phyloP scores from a whole-genome alignment of 140 eudicot species.

The Oenanthe javanica region DNA sequence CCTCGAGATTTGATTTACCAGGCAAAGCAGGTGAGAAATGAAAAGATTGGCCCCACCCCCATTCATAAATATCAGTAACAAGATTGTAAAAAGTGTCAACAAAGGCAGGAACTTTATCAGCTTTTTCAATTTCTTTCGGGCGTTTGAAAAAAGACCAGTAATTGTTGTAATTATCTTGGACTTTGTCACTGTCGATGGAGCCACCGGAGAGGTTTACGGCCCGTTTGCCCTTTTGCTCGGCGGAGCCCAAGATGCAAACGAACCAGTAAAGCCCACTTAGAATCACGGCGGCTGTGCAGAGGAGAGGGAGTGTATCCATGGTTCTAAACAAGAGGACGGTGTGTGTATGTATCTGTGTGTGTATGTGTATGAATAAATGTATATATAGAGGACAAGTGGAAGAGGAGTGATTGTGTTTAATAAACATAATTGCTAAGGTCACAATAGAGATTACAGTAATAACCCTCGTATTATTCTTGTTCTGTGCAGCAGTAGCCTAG shows the following conservation, averaged over 20 bases:
- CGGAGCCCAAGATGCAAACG: constrained; percentile 77
- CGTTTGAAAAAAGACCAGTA: constrained; percentile 94
- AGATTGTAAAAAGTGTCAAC: constrained; percentile 87
- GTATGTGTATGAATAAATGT: background rate
- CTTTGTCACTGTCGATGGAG: constrained; percentile 59
- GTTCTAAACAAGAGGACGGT: background rate
- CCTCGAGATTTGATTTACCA: constrained; percentile 65
- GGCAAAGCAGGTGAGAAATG: constrained; percentile 82
- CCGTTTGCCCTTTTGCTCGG: constrained; percentile 83
- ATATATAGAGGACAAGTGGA: background rate
- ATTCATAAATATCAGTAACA: constrained; percentile 93
- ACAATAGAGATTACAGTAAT: too few relatives aligned
- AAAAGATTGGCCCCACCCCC: constrained; percentile 98
- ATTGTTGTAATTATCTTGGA: constrained; percentile 67
- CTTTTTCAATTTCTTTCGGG: constrained; percentile 73
- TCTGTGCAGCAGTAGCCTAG: too few relatives aligned
- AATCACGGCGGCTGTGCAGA: constrained; percentile 50
- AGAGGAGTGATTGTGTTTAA: constrained; percentile 18
- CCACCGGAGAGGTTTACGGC: constrained; percentile 86
- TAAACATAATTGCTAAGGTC: background rate
- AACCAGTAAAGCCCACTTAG: constrained; percentile 93
- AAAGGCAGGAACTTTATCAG: constrained; percentile 81
- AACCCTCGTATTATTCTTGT: too few relatives aligned
- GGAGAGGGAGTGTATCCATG: constrained; percentile 38
- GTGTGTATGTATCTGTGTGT: background rate